These are phyloP conservation scores for Umbellularia californica DNA, from an alignment of 164 flowering plant genomes.

Conservation along the genomic window DNA sequence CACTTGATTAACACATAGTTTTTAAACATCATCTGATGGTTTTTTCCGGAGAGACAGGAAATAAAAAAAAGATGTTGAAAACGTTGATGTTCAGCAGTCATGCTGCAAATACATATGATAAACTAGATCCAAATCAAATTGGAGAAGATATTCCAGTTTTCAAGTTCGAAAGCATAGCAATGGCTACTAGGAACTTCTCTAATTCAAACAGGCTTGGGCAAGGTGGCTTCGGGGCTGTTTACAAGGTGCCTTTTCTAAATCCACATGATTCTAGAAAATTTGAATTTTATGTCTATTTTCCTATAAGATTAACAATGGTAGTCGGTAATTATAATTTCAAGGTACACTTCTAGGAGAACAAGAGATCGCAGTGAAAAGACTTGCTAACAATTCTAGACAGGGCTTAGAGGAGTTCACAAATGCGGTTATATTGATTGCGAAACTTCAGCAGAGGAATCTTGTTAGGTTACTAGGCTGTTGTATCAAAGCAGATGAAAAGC, in stretches of 20 bases:
- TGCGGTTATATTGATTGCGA: background rate
- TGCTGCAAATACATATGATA: no score
- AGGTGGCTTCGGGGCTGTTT: no score
- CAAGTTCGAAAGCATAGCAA: background rate
- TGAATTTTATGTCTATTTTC: no score
- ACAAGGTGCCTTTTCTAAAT: background rate
- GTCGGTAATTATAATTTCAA: background rate
- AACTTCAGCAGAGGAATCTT: background rate
- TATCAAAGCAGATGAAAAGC: background rate
- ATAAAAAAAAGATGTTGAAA: no score
- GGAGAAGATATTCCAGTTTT: background rate
- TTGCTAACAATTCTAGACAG: background rate
- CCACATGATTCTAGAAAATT: background rate
- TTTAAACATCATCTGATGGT: no score
- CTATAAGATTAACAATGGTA: background rate
- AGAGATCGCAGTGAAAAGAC: background rate
- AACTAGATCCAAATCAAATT: no score
- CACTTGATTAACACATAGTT: no score
- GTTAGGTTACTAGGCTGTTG: slow-evolving; percentile 1
- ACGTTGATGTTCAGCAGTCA: no score
- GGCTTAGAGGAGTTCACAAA: slow-evolving; percentile 1
- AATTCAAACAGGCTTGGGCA: background rate
- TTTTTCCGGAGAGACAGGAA: no score
- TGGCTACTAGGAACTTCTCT: background rate
- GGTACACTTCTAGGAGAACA: background rate